Evolutionary conservation across 306 rosid genomes (phyloP).

Genomic region (Prunus fruticosa): DNA sequence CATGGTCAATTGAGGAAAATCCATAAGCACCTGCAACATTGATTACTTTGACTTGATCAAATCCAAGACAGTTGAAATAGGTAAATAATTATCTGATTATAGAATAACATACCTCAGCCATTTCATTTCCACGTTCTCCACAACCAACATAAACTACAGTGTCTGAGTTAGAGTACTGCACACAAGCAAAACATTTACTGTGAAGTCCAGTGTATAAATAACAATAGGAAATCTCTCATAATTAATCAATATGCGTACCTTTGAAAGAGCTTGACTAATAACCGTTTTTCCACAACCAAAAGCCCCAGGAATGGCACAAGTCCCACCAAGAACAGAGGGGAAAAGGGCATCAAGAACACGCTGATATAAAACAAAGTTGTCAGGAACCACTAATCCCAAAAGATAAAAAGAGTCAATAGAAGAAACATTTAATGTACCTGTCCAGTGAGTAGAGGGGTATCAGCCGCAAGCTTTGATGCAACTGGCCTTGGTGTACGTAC

Average conservation of each 20-base stretch:
- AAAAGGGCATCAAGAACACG: slow-evolving; percentile 99
- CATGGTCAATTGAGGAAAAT: slow-evolving; percentile 99
- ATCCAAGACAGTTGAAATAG: neutral
- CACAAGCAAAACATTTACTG: slow-evolving; percentile 6
- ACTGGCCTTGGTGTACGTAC: slow-evolving; percentile 98
- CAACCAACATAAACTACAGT: slow-evolving; percentile 95
- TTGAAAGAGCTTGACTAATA: slow-evolving; percentile 99
- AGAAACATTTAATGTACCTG: slow-evolving; percentile 51
- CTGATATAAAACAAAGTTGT: slow-evolving; percentile 41
- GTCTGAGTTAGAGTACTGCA: slow-evolving; percentile 97
- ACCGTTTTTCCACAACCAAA: slow-evolving; percentile 99
- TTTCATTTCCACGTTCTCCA: slow-evolving; percentile 99
- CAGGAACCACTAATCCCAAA: slow-evolving; percentile 10
- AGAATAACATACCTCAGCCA: slow-evolving; percentile 74
- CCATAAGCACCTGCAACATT: slow-evolving; percentile 84
- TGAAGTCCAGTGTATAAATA: slow-evolving; percentile 1
- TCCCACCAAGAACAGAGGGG: slow-evolving; percentile 99
- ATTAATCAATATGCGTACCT: slow-evolving; percentile 43
- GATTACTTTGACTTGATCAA: slow-evolving; percentile 19
- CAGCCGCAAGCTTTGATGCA: slow-evolving; percentile 97
- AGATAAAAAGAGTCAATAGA: slow-evolving; percentile 5
- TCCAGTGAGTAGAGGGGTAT: slow-evolving; percentile 98
- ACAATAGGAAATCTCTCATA: neutral
- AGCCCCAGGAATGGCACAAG: slow-evolving; percentile 99
- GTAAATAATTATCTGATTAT: neutral